Percentiles rank a stretch among this genome's conserved stretches.
Evolutionary conservation across 352 stramenopile species (phyloP).

Genomic region (Halophytophthora batemanensis): DNA sequence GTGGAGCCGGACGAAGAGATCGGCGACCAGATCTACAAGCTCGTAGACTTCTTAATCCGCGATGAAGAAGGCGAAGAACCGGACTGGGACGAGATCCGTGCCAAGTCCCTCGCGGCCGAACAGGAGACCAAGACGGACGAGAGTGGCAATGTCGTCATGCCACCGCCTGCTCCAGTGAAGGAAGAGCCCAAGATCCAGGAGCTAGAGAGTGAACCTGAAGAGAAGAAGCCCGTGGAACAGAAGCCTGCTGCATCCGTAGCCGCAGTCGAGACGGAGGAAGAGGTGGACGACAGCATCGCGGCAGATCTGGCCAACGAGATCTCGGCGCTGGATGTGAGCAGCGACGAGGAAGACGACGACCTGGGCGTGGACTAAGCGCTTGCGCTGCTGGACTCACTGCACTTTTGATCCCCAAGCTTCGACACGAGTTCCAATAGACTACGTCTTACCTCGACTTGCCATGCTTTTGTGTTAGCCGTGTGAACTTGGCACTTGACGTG

Average conservation of each 20-base stretch:
- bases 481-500: too few relatives aligned
- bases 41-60: slow-evolving; percentile 85
- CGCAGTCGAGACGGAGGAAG: slow-evolving; percentile 50
- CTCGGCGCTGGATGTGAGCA: slow-evolving; percentile 76
- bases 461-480: too few relatives aligned
- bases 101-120: slow-evolving; percentile 61
- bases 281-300: slow-evolving; percentile 68
- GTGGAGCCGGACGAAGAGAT: slow-evolving; percentile 80
- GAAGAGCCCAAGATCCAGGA: slow-evolving; percentile 11
- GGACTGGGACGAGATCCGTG: slow-evolving; percentile 74
- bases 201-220: slow-evolving; percentile 13
- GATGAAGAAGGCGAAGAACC: slow-evolving; percentile 85
- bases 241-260: slow-evolving; percentile 27
- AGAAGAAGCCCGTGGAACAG: neutral
- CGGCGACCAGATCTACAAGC: slow-evolving; percentile 87
- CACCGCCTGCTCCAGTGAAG: slow-evolving; percentile 13
- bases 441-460: too few relatives aligned
- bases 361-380: slow-evolving; percentile 43
- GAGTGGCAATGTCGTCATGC: slow-evolving; percentile 17
- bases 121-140: slow-evolving; percentile 35
- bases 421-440: neutral
- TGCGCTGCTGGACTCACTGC: slow-evolving; percentile 4
- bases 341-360: slow-evolving; percentile 70
- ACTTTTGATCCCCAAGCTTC: slow-evolving; percentile 17
- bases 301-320: slow-evolving; percentile 66